Conservation (phyloP, 352 stramenopile species). For the Phytophthora litchii region DNA sequence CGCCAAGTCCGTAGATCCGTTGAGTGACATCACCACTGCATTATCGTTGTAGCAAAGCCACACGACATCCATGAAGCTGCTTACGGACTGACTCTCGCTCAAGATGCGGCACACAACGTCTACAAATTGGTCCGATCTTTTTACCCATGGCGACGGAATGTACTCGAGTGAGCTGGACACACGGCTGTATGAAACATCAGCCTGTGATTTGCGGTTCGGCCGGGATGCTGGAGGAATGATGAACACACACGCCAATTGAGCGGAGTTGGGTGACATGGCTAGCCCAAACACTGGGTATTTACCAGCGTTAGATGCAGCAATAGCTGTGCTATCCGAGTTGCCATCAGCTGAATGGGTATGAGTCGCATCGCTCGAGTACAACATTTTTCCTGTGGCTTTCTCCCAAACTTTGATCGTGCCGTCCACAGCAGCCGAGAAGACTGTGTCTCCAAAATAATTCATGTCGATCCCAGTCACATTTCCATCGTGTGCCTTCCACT, state of each 20-base stretch:
- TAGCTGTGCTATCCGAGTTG: slow-evolving; percentile 4
- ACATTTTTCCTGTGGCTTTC: slow-evolving; percentile 38
- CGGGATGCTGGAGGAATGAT: slow-evolving; percentile 80
- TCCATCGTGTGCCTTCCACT: slow-evolving; percentile 73
- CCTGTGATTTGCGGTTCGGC: slow-evolving; percentile 82
- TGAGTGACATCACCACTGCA: slow-evolving; percentile 52
- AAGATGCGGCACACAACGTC: slow-evolving; percentile 58
- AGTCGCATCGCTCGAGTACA: slow-evolving; percentile 28
- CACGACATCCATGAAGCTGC: slow-evolving; percentile 74
- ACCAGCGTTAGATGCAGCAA: slow-evolving; percentile 11
- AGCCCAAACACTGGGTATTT: slow-evolving; percentile 81
- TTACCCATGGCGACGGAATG: slow-evolving; percentile 63
- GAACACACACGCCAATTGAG: slow-evolving; percentile 67
- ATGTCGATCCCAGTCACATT: slow-evolving; percentile 69
- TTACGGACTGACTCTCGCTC: slow-evolving; percentile 56
- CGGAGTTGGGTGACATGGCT: slow-evolving; percentile 71
- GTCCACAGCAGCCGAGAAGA: slow-evolving; percentile 70
- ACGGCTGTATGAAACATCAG: slow-evolving; percentile 84
- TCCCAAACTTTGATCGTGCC: slow-evolving; percentile 71
- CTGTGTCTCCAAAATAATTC: slow-evolving; percentile 67
- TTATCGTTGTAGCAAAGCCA: slow-evolving; percentile 86
- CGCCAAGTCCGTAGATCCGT: slow-evolving; percentile 51
- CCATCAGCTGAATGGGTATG: slow-evolving; percentile 4
- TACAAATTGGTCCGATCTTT: slow-evolving; percentile 46
- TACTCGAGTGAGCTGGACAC: slow-evolving; percentile 79